phyloP scores from a whole-genome alignment of 164 flowering plant genomes.

The Chloranthus sessilifolius region DNA sequence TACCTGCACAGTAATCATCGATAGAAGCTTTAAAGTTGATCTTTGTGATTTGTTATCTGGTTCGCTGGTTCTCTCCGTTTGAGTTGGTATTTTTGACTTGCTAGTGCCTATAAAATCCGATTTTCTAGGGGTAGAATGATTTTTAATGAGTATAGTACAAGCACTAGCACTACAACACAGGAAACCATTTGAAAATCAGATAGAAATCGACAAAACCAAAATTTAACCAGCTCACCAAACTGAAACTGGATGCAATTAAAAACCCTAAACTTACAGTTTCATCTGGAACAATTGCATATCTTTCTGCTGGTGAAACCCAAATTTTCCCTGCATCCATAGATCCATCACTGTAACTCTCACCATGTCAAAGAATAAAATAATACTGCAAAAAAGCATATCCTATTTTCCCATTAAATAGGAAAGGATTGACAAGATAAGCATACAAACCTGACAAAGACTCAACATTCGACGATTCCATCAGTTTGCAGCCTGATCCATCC shows the following conservation, averaged over 20 bases:
- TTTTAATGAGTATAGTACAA: no score
- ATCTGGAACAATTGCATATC: conserved; percentile 96
- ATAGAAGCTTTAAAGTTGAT: no score
- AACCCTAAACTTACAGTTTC: conserved; percentile 54
- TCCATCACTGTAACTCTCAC: not conserved
- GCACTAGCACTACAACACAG: not conserved
- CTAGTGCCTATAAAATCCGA: no score
- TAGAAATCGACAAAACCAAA: no score
- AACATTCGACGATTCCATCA: conserved; percentile 51
- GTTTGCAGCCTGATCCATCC: conserved; percentile 74
- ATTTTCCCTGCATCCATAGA: conserved; percentile 46
- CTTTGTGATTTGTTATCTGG: no score
- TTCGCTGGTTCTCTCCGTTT: no score
- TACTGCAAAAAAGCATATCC: not conserved
- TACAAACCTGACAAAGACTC: conserved; percentile 56
- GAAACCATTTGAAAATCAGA: not conserved
- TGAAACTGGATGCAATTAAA: not conserved
- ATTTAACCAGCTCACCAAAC: not conserved
- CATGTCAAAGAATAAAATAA: not conserved
- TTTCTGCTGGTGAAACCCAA: conserved; percentile 67
- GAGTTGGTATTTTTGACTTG: no score
- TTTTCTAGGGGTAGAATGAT: no score
- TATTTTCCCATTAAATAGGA: not conserved
- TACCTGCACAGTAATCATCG: conserved; percentile 25
- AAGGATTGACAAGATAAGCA: not conserved